Evolutionary conservation across 495 filamentous ascomycete genomes (phyloP), one percentile per base, ranked within the genome.

Genomic region (Cryomyces minteri): DNA sequence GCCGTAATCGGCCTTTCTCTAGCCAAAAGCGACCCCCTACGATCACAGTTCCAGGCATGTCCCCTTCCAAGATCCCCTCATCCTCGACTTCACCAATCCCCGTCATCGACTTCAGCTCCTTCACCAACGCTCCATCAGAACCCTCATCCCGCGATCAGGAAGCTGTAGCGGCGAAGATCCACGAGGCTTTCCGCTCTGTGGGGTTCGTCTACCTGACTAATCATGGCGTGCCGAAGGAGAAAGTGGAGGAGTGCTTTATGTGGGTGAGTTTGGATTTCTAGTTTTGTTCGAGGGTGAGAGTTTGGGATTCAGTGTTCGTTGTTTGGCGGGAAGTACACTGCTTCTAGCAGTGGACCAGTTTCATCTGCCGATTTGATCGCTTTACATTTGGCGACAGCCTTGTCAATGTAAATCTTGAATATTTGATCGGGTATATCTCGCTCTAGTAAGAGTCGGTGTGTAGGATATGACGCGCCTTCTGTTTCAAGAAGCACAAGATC

Each of bases 181-280:
- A 53, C 28, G 41, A 48, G 1, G 51, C 53, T 4, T 58, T 53
- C 40, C 45, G 47, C 9, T 38, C 55, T 30, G 45, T 51, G 5
- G 55, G 55, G 5, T 58, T 58, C 43, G 55, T 58, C 14, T 58
- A 53, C 38, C 32, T 58, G 5, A 51, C 18, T 36, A 50, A 50
- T 31, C 55, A 58, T 43, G 53, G 55, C 1, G 42, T 58, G 7
- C 38, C 31, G 12, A 30, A 41, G 28, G 37, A 49, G 11, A 42
- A 43, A 30, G 49, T 58, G n/a, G 43, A 53, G 8, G 43, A 48
- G 31, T 46, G 46, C 43, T 58, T 60, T 41, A 37, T 48, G 39
- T 57, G 54, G 54, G 51, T 54, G 42, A 8, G 43, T 11, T 47
- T 32, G 9, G 9, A 9, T 14, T 38, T 38, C 34, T 38, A 9